Evolutionary conservation across 2,329 filamentous ascomycete genomes (phyloP).

Genomic region (Fusarium haematococcum): DNA sequence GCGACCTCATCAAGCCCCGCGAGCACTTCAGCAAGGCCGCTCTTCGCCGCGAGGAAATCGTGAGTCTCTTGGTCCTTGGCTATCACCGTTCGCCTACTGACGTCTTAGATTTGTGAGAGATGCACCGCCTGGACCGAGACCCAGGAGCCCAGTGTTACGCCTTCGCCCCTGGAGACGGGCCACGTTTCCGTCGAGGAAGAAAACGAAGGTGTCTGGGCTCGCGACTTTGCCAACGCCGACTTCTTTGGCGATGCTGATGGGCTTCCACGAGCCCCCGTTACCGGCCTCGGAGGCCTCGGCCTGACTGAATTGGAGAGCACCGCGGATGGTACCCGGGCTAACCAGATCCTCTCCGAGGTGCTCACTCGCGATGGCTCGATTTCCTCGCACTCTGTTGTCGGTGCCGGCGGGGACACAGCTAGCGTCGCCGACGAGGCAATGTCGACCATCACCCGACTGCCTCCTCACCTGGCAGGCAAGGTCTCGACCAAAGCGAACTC

Average conservation of each 20-base stretch:
- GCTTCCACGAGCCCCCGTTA: slow-evolving; percentile 41
- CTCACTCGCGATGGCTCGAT: background rate
- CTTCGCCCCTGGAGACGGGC: slow-evolving; percentile 47
- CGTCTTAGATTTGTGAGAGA: slow-evolving; percentile 47
- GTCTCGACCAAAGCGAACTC: background rate
- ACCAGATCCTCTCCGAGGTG: background rate
- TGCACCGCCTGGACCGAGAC: slow-evolving; percentile 53
- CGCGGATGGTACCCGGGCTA: background rate
- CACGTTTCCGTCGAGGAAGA: slow-evolving; percentile 50
- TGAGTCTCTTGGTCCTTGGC: slow-evolving; percentile 31
- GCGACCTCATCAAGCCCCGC: slow-evolving; percentile 42
- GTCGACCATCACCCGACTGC: slow-evolving; percentile 8
- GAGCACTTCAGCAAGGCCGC: slow-evolving; percentile 48
- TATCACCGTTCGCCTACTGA: slow-evolving; percentile 10
- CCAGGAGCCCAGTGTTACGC: slow-evolving; percentile 50
- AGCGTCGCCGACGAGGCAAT: slow-evolving; percentile 20
- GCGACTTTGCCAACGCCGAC: slow-evolving; percentile 28
- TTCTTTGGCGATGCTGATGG: slow-evolving; percentile 42
- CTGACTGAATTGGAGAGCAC: slow-evolving; percentile 10
- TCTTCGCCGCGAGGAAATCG: slow-evolving; percentile 45
- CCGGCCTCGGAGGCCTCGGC: slow-evolving; percentile 37
- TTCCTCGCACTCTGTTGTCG: background rate
- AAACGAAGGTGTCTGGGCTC: slow-evolving; percentile 16
- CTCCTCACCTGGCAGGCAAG: slow-evolving; percentile 1
- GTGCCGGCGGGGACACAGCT: slow-evolving; percentile 2